These are phyloP conservation scores for Gypsophila paniculata DNA, from an alignment of 179 eudicot species.

Conservation along the genomic window DNA sequence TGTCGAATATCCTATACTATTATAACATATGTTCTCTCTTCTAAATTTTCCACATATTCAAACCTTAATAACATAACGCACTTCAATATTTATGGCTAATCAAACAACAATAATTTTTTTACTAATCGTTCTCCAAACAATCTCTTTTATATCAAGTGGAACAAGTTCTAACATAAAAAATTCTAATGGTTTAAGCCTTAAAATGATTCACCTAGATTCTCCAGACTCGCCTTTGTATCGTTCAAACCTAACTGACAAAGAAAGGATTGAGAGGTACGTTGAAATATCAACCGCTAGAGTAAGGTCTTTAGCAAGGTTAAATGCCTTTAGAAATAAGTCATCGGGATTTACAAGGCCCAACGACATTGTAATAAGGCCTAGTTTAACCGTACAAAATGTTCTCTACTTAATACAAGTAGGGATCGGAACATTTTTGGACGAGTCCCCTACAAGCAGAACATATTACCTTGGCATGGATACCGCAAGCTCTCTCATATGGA, in stretches of 20 bases:
- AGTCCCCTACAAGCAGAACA: not conserved
- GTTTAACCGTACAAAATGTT: not conserved
- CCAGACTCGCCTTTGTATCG: not conserved
- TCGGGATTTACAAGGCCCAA: not conserved
- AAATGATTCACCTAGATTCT: not conserved
- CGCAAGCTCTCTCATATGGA: constrained; percentile 7
- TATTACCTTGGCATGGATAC: constrained; percentile 2
- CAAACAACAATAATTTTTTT: not conserved
- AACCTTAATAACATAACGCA: too few species aligned
- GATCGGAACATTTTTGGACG: not conserved
- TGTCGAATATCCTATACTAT: too few species aligned
- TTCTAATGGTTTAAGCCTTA: not conserved
- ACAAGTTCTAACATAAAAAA: not conserved
- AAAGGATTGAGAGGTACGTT: not conserved
- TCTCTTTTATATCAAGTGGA: not conserved
- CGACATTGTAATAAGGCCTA: not conserved
- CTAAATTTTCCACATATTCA: too few species aligned
- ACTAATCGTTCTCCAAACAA: not conserved
- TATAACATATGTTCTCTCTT: too few species aligned
- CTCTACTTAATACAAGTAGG: not conserved
- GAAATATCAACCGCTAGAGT: not conserved
- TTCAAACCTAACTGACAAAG: not conserved
- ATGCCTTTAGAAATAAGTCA: not conserved
- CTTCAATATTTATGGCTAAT: not conserved
- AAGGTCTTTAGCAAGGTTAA: not conserved